phyloP scores from a whole-genome alignment of 495 filamentous ascomycete genomes.

The Alectoria sarmentosa region DNA sequence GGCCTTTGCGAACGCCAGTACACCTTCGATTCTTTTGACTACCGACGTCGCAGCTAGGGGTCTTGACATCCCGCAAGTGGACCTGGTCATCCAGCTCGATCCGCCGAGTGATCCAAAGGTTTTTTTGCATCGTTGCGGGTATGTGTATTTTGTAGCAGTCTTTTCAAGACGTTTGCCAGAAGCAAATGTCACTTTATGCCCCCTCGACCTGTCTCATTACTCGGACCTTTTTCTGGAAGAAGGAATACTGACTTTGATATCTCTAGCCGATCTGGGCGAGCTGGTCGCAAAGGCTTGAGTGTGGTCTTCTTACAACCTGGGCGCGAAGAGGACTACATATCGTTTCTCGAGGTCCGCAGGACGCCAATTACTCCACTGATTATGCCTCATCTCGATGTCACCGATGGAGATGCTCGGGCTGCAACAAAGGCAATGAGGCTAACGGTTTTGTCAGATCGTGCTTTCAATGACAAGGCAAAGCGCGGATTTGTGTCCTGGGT shows the following conservation, averaged over 20 bases:
- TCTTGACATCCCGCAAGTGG: conserved; percentile 90
- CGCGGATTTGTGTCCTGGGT: conserved; percentile 91
- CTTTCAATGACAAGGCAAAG: conserved; percentile 79
- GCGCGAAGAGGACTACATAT: conserved; percentile 80
- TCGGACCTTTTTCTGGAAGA: neutral
- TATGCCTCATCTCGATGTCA: conserved; percentile 40
- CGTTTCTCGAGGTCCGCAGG: conserved; percentile 80
- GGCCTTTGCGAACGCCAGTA: conserved; percentile 59
- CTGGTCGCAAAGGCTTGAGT: conserved; percentile 77
- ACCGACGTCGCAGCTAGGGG: conserved; percentile 81
- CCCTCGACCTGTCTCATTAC: neutral
- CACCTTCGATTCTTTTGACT: conserved; percentile 74
- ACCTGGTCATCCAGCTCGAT: conserved; percentile 89
- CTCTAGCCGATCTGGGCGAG: conserved; percentile 46
- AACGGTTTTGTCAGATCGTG: conserved; percentile 62
- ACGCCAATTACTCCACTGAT: conserved; percentile 68
- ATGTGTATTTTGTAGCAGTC: neutral
- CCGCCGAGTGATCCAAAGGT: conserved; percentile 88
- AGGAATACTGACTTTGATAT: neutral
- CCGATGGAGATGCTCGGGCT: conserved; percentile 48
- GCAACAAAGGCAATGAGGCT: conserved; percentile 52
- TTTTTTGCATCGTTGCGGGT: conserved; percentile 82
- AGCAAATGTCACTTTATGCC: neutral
- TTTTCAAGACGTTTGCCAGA: too few species aligned
- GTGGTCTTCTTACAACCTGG: conserved; percentile 78